Conservation (phyloP, 192 early-diverging fungal genomes). For the Podila minutissima region DNA sequence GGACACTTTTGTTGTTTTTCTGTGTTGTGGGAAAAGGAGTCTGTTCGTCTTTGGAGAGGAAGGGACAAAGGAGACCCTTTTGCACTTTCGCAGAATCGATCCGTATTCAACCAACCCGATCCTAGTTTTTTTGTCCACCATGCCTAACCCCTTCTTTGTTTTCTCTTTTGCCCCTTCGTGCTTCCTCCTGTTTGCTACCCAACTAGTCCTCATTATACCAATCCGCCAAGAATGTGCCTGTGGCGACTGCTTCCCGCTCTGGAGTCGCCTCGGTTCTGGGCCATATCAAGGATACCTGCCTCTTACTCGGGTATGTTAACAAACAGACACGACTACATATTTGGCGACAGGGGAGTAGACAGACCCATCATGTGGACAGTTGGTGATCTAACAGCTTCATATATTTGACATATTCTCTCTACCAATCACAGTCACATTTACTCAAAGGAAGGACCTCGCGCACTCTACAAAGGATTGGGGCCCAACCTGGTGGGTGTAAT, state of each 20-base stretch:
- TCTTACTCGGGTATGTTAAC: constrained; percentile 54
- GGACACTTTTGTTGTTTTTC: too few species aligned
- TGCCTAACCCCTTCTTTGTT: background rate
- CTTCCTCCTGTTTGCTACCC: background rate
- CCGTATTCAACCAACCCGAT: background rate
- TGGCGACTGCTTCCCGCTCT: constrained; percentile 10
- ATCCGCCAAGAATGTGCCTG: constrained; percentile 13
- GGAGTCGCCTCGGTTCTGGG: constrained; percentile 46
- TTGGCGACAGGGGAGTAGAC: background rate
- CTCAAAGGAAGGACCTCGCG: constrained; percentile 79
- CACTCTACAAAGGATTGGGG: constrained; percentile 94
- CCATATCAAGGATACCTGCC: constrained; percentile 62
- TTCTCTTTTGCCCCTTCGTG: background rate
- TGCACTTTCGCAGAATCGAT: background rate
- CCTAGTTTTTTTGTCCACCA: background rate
- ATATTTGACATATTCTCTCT: background rate
- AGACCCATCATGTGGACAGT: background rate
- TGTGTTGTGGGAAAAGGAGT: too few species aligned
- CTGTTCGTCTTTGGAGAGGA: background rate
- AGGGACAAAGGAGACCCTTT: background rate
- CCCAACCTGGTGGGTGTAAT: constrained; percentile 94
- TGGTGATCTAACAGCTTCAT: background rate
- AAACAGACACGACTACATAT: background rate
- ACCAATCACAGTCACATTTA: constrained; percentile 61
- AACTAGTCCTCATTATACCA: constrained; percentile 38